These are phyloP conservation scores for Xanthoconium separans DNA, from an alignment of 1,284 basidiomycete species.

Conservation along the genomic window DNA sequence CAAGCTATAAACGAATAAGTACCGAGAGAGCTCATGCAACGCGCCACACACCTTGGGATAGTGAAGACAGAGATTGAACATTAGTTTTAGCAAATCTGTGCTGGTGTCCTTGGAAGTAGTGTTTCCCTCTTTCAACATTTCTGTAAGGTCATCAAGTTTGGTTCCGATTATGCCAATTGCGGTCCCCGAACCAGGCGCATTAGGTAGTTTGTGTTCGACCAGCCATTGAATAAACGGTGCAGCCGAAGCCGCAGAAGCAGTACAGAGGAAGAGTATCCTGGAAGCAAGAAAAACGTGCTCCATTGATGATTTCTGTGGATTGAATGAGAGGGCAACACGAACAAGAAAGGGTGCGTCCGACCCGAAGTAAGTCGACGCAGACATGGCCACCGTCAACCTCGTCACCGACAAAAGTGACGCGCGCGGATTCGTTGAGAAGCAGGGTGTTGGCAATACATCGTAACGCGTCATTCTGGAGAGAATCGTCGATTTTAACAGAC, in stretches of 20 bases:
- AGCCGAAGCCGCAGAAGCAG: conserved; percentile 46
- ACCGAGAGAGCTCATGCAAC: neutral
- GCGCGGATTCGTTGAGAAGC: conserved; percentile 62
- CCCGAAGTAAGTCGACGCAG: conserved; percentile 60
- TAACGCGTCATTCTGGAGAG: conserved; percentile 55
- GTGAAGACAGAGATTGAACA: conserved; percentile 73
- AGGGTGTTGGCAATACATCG: conserved; percentile 76
- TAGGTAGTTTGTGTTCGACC: conserved; percentile 54
- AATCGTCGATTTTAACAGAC: conserved; percentile 51
- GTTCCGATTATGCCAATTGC: conserved; percentile 58
- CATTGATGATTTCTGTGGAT: conserved; percentile 53
- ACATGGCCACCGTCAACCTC: conserved; percentile 62
- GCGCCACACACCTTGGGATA: conserved; percentile 52
- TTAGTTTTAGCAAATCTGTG: conserved; percentile 73
- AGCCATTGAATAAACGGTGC: conserved; percentile 52
- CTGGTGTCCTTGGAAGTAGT: conserved; percentile 65
- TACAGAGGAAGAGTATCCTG: conserved; percentile 73
- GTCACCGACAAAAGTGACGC: conserved; percentile 54
- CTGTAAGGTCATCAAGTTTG: conserved; percentile 59
- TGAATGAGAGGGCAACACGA: conserved; percentile 4
- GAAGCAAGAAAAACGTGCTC: conserved; percentile 73
- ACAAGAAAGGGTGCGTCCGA: conserved; percentile 31
- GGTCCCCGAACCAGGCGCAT: conserved; percentile 42
- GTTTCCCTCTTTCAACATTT: conserved; percentile 48
- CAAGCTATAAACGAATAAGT: conserved; percentile 33